These are phyloP conservation scores for Pseudogymnoascus sp. DNA, from an alignment of 2,329 filamentous ascomycete genomes.

Conservation along the genomic window DNA sequence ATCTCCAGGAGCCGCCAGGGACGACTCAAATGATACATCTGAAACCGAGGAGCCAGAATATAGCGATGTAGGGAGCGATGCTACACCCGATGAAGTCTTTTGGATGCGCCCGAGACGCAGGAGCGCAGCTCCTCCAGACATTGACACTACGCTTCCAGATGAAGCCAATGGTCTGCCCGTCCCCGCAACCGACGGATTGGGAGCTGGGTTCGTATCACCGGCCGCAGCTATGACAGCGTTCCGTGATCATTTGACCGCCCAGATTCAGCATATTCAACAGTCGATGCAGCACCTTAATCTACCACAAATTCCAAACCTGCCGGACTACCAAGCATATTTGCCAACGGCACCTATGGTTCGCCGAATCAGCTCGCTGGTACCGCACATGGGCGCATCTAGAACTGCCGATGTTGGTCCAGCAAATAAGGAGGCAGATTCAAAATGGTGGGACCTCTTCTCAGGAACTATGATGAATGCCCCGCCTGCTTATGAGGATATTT, in stretches of 20 bases:
- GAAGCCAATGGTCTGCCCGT: slow-evolving; percentile 18
- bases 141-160: neutral
- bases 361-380: slow-evolving; percentile 63
- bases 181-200: slow-evolving; percentile 13
- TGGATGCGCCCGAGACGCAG: slow-evolving; percentile 28
- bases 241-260: slow-evolving; percentile 64
- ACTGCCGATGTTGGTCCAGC: slow-evolving; percentile 26
- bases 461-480: slow-evolving; percentile 46
- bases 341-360: slow-evolving; percentile 55
- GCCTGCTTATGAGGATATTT: slow-evolving; percentile 74
- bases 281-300: slow-evolving; percentile 54
- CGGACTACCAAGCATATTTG: slow-evolving; percentile 64
- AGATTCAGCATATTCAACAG: slow-evolving; percentile 70
- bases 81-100: slow-evolving; percentile 25
- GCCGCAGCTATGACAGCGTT: slow-evolving; percentile 59
- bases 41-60: slow-evolving; percentile 27
- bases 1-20: slow-evolving; percentile 34
- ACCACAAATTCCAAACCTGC: slow-evolving; percentile 54
- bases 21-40: slow-evolving; percentile 36
- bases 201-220: slow-evolving; percentile 38
- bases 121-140: slow-evolving; percentile 16
- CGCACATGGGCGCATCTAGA: slow-evolving; percentile 49
- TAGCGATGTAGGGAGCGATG: slow-evolving; percentile 24
- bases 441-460: slow-evolving; percentile 63
- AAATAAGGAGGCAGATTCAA: slow-evolving; percentile 41